Evolutionary conservation across 495 filamentous ascomycete species (phyloP).

Genomic region (Annulohypoxylon maeteangense): DNA sequence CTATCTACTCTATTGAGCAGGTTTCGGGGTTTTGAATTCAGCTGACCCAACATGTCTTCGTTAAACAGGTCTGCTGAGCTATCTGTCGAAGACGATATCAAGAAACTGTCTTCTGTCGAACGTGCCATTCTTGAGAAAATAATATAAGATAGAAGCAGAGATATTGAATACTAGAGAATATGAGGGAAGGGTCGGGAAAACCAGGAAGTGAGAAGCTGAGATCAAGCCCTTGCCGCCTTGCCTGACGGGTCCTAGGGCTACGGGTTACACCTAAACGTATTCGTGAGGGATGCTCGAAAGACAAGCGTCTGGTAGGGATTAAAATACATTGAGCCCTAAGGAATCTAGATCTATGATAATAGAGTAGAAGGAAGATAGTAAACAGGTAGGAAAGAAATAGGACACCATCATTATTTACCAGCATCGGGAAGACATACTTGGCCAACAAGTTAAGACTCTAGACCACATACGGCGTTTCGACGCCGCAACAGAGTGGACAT

Average conservation of each 20-base stretch:
- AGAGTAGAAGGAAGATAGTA: neutral
- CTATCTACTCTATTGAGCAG: neutral
- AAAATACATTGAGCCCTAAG: neutral
- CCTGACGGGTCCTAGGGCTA: neutral
- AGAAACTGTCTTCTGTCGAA: conserved; percentile 26
- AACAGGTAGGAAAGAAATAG: neutral
- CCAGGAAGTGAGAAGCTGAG: neutral
- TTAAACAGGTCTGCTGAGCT: neutral
- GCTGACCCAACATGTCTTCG: conserved; percentile 1
- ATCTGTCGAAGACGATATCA: conserved; percentile 28
- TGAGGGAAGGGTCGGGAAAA: neutral
- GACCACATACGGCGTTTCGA: neutral
- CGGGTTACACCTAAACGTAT: neutral
- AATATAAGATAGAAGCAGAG: neutral
- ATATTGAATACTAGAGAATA: neutral
- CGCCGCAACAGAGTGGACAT: conserved; percentile 11
- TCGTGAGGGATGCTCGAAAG: neutral
- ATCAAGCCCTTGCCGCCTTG: conserved; percentile 3
- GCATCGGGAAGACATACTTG: neutral
- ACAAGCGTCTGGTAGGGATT: neutral
- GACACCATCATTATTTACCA: conserved; percentile 26
- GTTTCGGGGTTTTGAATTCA: neutral
- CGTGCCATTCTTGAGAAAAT: conserved; percentile 4
- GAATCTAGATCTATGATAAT: neutral
- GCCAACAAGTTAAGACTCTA: conserved; percentile 2